Base-by-base conservation (phyloP, 352 stramenopile genomes). In the Phytophthora quininea region DNA sequence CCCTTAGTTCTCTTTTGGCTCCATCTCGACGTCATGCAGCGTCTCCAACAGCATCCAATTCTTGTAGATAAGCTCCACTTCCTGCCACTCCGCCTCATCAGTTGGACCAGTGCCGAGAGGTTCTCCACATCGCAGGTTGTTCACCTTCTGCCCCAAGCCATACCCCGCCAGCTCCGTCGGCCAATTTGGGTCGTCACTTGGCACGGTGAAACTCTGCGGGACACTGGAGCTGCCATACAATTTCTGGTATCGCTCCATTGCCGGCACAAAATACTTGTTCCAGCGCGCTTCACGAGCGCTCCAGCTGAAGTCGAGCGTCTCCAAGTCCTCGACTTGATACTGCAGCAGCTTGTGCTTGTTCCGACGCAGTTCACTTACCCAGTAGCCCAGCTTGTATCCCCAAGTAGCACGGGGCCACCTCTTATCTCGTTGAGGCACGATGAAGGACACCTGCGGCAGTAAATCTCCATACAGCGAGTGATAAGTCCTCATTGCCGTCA, bases 361-460 rank as follows among this genome's bases (percentile, higher is more conserved):
- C 8, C 74, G 74, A 9, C 74, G 74, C 32, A 82, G 56, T 37
- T 82, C 74, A 12, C 62, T 70, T 33, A 67, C 64, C 74, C 74
- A 82, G 56, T 78, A 82, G 24, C 75, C 75, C 24, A 83, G 49
- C 32, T 76, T 79, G 65, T 81, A 83, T 0, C 72, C 75, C 73
- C 73, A 80, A 3, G 75, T 79, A 30, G 73, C 57, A 9, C 56
- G 52, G 2, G 75, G 64, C 74, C 75, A 83, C 9, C 19, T 31
- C 3, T 42, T 42, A 29, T 78, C 55, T 46, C 45, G 50, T 50
- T 64, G 32, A 9, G 72, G 64, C 3, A 83, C 69, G 4, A 15
- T 69, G 47, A 83, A 83, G 10, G 72, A 64, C 12, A 66, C 69
- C 43, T 70, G 72, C 50, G 79, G 62, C 46, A 83, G 45, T 12